A percentile compares a stretch with the other conserved stretches of the same genome.
Evolutionary conservation across 257 asterid genomes (phyloP).

Genomic region (Forsythia viridissima): DNA sequence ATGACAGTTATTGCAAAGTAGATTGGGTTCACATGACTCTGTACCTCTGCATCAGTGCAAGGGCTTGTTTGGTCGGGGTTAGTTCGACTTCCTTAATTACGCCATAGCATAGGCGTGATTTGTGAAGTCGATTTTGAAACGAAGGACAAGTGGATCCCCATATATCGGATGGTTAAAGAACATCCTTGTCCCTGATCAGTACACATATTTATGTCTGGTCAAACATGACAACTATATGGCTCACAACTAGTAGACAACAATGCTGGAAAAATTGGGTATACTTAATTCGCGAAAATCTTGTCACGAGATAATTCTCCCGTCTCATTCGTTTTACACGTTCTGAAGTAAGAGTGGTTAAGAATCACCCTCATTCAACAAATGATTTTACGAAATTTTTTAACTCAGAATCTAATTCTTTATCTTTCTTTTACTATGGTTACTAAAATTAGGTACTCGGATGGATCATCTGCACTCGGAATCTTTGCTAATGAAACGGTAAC

Average conservation of each 20-base stretch:
- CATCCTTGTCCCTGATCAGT: constrained; percentile 4
- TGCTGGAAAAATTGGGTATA: neutral
- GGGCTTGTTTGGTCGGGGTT: constrained; percentile 25
- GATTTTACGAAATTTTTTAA: too few relatives aligned
- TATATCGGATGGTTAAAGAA: neutral
- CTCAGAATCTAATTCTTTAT: neutral
- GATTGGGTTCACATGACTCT: constrained; percentile 42
- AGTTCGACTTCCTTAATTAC: constrained; percentile 15
- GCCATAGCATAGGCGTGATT: neutral
- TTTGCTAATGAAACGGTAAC: constrained; percentile 53
- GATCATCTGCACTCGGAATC: constrained; percentile 47
- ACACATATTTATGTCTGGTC: neutral
- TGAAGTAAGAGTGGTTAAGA: too few relatives aligned
- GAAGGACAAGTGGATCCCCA: neutral
- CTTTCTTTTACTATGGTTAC: neutral
- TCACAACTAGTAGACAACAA: neutral
- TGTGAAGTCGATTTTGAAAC: neutral
- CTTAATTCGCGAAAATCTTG: neutral
- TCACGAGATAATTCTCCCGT: neutral
- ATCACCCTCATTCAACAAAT: too few relatives aligned
- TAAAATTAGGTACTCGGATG: constrained; percentile 52
- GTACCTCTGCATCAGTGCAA: constrained; percentile 18
- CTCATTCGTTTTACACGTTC: neutral
- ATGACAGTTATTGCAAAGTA: constrained; percentile 40
- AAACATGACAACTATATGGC: neutral